Percentiles rank a stretch among this genome's conserved stretches.
Conservation (phyloP, 2,329 filamentous ascomycete species). For the Atkinsonella texensis region DNA sequence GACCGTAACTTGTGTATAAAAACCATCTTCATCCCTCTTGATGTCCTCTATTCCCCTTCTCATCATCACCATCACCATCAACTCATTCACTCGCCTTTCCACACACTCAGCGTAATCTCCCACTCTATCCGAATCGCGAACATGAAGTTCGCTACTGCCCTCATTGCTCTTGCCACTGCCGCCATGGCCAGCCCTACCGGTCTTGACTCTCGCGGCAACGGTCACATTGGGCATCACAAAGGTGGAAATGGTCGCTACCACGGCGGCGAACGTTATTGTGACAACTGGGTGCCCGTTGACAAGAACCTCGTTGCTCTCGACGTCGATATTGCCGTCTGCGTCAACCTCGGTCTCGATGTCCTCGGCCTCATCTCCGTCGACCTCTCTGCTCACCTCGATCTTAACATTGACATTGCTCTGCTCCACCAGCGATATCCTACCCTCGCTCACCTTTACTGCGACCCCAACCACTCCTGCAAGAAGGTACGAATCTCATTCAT, state of each 20-base stretch:
- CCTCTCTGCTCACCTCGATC: not conserved
- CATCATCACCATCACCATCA: not conserved
- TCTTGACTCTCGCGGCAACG: not conserved
- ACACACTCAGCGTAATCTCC: not conserved
- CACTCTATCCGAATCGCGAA: not conserved
- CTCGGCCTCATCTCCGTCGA: not conserved
- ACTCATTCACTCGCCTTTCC: not conserved
- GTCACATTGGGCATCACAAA: not conserved
- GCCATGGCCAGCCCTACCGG: slow-evolving; percentile 1
- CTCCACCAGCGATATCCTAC: not conserved
- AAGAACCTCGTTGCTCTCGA: not conserved
- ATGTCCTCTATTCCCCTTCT: not conserved
- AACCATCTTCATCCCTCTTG: not conserved
- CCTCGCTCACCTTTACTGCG: not conserved
- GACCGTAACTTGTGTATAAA: not conserved
- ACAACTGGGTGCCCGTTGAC: slow-evolving; percentile 1
- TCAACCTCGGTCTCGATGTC: not conserved
- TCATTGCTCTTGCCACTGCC: slow-evolving; percentile 1
- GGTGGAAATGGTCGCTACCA: not conserved
- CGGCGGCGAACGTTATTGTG: not conserved
- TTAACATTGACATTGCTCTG: not conserved
- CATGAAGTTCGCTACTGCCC: slow-evolving; percentile 4
- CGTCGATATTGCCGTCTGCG: not conserved
- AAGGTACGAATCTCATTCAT: not conserved
- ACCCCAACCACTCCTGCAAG: not conserved